Conservation (phyloP, 1,139 yeast genomes). For the Nadsonia commutata region DNA sequence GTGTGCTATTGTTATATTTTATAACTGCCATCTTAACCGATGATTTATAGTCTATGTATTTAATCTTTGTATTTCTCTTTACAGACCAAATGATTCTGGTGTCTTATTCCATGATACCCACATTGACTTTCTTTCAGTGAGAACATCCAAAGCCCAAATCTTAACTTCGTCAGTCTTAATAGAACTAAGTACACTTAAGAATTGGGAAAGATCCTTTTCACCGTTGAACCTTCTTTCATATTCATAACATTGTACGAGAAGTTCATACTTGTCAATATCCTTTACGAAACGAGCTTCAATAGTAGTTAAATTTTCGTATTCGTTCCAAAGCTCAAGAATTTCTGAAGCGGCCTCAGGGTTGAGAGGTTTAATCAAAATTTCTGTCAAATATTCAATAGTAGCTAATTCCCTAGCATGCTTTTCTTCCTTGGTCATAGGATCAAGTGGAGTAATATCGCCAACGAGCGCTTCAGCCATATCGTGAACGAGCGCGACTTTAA, state of each 20-base stretch:
- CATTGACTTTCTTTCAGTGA: slow-evolving; percentile 39
- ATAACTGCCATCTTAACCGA: too few species aligned
- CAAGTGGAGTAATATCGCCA: slow-evolving; percentile 90
- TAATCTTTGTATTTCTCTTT: background rate
- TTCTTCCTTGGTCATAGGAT: slow-evolving; percentile 47
- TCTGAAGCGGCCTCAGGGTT: slow-evolving; percentile 51
- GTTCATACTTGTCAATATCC: slow-evolving; percentile 88
- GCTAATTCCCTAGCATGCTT: slow-evolving; percentile 72
- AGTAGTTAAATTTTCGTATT: slow-evolving; percentile 73
- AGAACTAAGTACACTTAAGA: slow-evolving; percentile 45
- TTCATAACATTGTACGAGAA: slow-evolving; percentile 81
- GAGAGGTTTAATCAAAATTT: slow-evolving; percentile 42
- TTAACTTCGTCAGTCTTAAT: slow-evolving; percentile 64
- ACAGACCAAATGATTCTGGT: slow-evolving; percentile 1
- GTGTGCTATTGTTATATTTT: background rate
- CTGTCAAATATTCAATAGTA: slow-evolving; percentile 55
- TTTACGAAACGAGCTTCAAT: slow-evolving; percentile 82
- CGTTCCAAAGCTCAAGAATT: slow-evolving; percentile 66
- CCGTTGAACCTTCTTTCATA: slow-evolving; percentile 54
- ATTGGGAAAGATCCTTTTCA: slow-evolving; percentile 46
- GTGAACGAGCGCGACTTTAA: slow-evolving; percentile 76
- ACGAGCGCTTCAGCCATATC: slow-evolving; percentile 91
- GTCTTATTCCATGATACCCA: too few species aligned
- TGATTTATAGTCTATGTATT: background rate
- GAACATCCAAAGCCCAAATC: slow-evolving; percentile 52